These are phyloP conservation scores for Henckelia pumila DNA, from an alignment of 257 asterid genomes.

Conservation along the genomic window DNA sequence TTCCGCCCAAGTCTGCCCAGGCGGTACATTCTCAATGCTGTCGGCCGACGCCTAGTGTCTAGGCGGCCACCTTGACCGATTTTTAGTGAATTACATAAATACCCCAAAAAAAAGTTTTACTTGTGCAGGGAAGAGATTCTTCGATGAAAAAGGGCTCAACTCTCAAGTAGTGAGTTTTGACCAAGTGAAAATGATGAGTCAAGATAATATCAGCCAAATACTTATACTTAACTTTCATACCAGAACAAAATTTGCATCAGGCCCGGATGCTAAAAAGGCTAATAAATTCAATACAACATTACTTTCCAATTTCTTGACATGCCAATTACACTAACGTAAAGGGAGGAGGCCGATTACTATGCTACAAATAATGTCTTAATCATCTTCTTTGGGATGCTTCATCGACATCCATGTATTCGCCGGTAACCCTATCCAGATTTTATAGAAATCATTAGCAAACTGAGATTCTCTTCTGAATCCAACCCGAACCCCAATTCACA, in stretches of 20 bases:
- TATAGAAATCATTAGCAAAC: neutral
- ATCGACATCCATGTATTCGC: constrained; percentile 64
- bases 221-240: neutral
- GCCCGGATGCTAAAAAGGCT: neutral
- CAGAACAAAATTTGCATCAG: neutral
- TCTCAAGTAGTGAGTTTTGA: too few species aligned
- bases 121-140: too few species aligned
- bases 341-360: neutral
- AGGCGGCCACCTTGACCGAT: too few species aligned
- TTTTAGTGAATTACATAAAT: too few species aligned
- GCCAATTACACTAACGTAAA: too few species aligned
- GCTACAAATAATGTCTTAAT: neutral
- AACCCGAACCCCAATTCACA: neutral
- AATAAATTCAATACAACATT: neutral
- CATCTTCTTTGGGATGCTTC: neutral
- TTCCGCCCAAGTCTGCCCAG: too few species aligned
- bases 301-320: neutral
- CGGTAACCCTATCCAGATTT: constrained; percentile 55
- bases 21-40: too few species aligned
- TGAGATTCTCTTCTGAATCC: neutral
- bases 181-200: neutral
- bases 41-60: too few species aligned
- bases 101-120: too few species aligned
- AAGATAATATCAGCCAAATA: neutral
- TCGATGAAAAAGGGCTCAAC: too few species aligned